Evolutionary conservation across 202 grass and related monocot genomes (phyloP), one percentile per base, ranked within the genome.

Genomic region (Setaria italica): DNA sequence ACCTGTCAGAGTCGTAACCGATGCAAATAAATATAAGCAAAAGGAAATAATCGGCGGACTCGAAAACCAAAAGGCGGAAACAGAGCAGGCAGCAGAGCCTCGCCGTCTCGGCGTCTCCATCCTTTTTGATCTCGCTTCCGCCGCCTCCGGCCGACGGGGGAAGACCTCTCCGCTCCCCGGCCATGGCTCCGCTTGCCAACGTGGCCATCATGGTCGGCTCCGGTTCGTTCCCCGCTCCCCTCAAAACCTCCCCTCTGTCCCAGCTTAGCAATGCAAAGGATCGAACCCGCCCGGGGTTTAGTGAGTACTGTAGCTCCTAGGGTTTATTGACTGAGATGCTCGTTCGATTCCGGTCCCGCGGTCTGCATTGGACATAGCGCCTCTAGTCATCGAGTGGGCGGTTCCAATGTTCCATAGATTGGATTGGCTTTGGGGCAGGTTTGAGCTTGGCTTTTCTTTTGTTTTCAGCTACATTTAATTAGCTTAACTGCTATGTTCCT

Each of bases 121-220:
- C 39, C 39, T 32, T 63, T 7, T 7, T 62, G 41, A 79, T 66
- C 62, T 54, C 59, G 60, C 42, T 42, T 11, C 21, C 80, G 39
- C 37, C 49, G 47, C 16, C 65, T 51, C 66, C 39, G 39, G 21
- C 37, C 15, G 4, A 5, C 55, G 15, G 11, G 1, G 8, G 47
- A 46, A 10, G 8, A 11, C 19, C 30, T 11, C 32, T 5, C 41
- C 8, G 4, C 72, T 2, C 10, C 19, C 35, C 51, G 62, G 65
- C 66, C 76, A 97, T 94, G 92, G 88, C 43, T 46, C 43, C 86
- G 48, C 75, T 94, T 33, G 92, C 89, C 78, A 70, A 80, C 67
- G 47, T 94, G 85, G 82, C 86, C 55, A 20, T 94, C 69, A 0
- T 84, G 50, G 25, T 97, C 73, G 88, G 91, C 77, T 82, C 84